Base-by-base conservation (phyloP, 306 rosid species). In the Cicer pinnatifidum region DNA sequence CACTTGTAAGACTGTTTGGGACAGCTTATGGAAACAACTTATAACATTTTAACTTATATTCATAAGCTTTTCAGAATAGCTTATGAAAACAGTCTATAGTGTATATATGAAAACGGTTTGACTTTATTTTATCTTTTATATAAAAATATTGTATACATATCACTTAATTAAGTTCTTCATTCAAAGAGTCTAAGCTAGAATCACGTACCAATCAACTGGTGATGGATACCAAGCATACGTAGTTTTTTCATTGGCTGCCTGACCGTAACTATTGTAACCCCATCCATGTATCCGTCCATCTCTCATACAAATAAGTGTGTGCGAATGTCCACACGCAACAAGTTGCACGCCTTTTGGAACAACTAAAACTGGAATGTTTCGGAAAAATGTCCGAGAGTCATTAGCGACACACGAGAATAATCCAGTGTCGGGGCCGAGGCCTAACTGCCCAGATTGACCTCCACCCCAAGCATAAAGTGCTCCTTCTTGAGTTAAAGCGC, bases 401-500 rank as follows among this genome's bases (percentile, higher is more conserved):
- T 85, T 86, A 12, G 82, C 77, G 11, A 71, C 78, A 39, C 93
- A 89, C 11, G 97, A 91, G 81, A 93, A 93, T 15, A 88, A 85
- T 59, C 98, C 98, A 9, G 84, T 84, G 56, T 88, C 83, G 57
- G 96, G 98, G 41, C 98, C 97, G 28, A 93, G 93, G 69, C 98
- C 98, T 82, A 93, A 78, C 79, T 93, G 98, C 72, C 98, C 98
- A 11, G 83, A 89, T 84, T 86, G 92, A 77, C 96, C 87, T 11
- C 98, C 98, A 71, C 98, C 98, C 97, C 98, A 93, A 41, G 89
- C 96, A 73, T 93, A 91, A 53, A 93, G 96, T 76, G 97, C 90
- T 76, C 97, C 93, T 50, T 73, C 84, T 80, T 85, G 77, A 58
- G 98, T 91, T 81, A 88, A 58, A 33, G 97, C 94, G 82, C 97